Evolutionary conservation across 306 rosid species (phyloP).

Genomic region (Chamaecrista fasciculata): DNA sequence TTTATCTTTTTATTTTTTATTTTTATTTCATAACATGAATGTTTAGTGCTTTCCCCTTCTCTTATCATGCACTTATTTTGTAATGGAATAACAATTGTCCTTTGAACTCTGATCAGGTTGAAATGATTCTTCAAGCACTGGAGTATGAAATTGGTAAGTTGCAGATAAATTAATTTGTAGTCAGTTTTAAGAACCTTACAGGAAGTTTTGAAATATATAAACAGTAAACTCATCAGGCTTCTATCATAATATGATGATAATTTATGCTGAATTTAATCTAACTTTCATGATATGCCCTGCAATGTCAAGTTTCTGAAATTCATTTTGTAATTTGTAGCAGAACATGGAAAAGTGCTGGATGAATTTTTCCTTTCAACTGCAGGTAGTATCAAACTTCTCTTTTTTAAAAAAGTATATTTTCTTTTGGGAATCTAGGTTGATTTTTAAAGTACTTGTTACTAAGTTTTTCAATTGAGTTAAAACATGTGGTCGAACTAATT

Average conservation of each 20-base stretch:
- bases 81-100: conserved; percentile 19
- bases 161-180: conserved; percentile 19
- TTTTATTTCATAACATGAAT: conserved; percentile 3
- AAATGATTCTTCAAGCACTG: conserved; percentile 88
- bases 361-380: conserved; percentile 72
- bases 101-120: conserved; percentile 51
- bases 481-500: too few species aligned
- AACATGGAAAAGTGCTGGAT: conserved; percentile 75
- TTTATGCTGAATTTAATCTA: not conserved
- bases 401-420: not conserved
- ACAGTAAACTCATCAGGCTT: not conserved
- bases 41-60: not conserved
- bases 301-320: conserved; percentile 23
- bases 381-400: conserved; percentile 43
- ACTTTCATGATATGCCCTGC: not conserved
- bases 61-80: conserved; percentile 16
- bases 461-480: too few species aligned
- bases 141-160: conserved; percentile 78
- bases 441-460: too few species aligned
- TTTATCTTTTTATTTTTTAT: not conserved
- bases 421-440: too few species aligned
- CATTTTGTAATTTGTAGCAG: conserved; percentile 44
- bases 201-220: conserved; percentile 1
- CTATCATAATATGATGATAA: not conserved
- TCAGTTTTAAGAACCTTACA: not conserved